A percentile compares a stretch with the other conserved stretches of the same genome.
phyloP scores from a whole-genome alignment of 2,329 filamentous ascomycete species.

The Trichoderma sp. region DNA sequence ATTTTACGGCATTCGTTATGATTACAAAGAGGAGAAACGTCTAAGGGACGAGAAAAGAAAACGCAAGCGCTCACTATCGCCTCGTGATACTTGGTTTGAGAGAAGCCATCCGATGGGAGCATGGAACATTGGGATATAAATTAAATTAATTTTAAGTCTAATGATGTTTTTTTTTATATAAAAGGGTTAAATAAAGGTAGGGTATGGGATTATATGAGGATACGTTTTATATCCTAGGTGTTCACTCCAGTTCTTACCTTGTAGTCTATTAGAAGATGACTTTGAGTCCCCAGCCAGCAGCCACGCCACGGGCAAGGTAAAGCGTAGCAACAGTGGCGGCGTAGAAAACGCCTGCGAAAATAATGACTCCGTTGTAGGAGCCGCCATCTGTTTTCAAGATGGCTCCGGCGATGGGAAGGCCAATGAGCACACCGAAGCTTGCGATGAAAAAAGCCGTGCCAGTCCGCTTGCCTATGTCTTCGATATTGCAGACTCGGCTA shows the following conservation, averaged over 20 bases:
- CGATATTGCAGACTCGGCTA: constrained; percentile 65
- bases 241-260: not conserved
- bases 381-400: constrained; percentile 45
- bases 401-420: constrained; percentile 57
- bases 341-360: constrained; percentile 44
- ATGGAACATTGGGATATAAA: not conserved
- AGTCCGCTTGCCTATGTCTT: constrained; percentile 67
- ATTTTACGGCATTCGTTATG: not conserved
- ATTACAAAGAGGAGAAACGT: not conserved
- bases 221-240: not conserved
- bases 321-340: constrained; percentile 31
- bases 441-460: constrained; percentile 69
- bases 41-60: not conserved
- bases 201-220: too few species aligned
- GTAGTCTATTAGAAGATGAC: constrained; percentile 9
- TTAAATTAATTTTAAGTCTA: too few species aligned
- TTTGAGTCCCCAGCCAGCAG: constrained; percentile 24
- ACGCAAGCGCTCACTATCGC: not conserved
- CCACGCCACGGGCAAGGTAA: constrained; percentile 24
- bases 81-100: not conserved
- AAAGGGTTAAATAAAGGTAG: too few species aligned
- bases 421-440: constrained; percentile 56
- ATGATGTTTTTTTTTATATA: too few species aligned
- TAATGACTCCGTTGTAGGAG: constrained; percentile 52
- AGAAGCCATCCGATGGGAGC: not conserved